A percentile compares a stretch with the other conserved stretches of the same genome.
phyloP scores from a whole-genome alignment of 768 basidiomycete species.

The Suillus subaureus region DNA sequence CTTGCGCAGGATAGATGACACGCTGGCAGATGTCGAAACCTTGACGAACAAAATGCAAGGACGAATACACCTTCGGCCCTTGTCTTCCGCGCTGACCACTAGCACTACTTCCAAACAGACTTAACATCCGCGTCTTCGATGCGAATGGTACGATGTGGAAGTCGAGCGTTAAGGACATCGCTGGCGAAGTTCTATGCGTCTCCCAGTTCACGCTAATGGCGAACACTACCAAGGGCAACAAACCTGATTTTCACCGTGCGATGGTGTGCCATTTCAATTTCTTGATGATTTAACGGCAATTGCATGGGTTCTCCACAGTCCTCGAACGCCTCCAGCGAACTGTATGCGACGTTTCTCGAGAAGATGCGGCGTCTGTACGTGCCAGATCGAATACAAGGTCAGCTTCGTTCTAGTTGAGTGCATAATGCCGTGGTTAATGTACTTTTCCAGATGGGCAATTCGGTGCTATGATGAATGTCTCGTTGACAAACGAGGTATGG shows the following conservation, averaged over 20 bases:
- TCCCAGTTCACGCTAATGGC: conserved; percentile 94
- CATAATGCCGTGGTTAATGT: neutral
- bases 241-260: conserved; percentile 90
- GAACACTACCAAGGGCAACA: conserved; percentile 83
- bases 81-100: conserved; percentile 11
- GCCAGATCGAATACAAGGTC: conserved; percentile 80
- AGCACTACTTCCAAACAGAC: conserved; percentile 39
- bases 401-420: conserved; percentile 17
- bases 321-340: conserved; percentile 60
- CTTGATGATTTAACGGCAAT: neutral
- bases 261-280: conserved; percentile 60
- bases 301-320: conserved; percentile 43
- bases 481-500: conserved; percentile 81
- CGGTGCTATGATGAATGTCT: conserved; percentile 96
- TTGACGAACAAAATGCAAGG: conserved; percentile 85
- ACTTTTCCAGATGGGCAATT: conserved; percentile 77
- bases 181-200: conserved; percentile 90
- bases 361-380: conserved; percentile 67
- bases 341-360: conserved; percentile 77
- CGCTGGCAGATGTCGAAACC: conserved; percentile 64
- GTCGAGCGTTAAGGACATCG: conserved; percentile 81
- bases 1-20: conserved; percentile 70
- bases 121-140: conserved; percentile 76
- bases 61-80: neutral
- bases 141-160: conserved; percentile 78